Conservation (phyloP, 2,329 filamentous ascomycete species). For the Verticillium nonalfalfae region DNA sequence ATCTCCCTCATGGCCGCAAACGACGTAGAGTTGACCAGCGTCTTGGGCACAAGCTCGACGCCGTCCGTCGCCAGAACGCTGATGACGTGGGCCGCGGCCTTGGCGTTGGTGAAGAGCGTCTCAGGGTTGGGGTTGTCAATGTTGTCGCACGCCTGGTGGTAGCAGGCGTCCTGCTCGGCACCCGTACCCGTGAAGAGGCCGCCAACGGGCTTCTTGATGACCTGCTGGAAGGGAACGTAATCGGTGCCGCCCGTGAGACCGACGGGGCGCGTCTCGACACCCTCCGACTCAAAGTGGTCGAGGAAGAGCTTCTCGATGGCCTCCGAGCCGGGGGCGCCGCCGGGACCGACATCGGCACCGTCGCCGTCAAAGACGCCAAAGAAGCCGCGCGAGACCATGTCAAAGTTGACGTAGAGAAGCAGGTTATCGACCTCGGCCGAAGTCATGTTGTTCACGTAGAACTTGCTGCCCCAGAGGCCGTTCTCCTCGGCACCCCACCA, state of each 20-base stretch:
- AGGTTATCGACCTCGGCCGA: slow-evolving; percentile 23
- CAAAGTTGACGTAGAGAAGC: slow-evolving; percentile 32
- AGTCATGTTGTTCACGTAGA: slow-evolving; percentile 29
- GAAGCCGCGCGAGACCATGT: slow-evolving; percentile 30
- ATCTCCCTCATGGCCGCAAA: background rate
- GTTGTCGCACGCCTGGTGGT: slow-evolving; percentile 29
- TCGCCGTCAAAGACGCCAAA: slow-evolving; percentile 27
- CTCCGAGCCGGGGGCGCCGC: slow-evolving; percentile 23
- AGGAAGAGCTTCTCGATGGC: slow-evolving; percentile 25
- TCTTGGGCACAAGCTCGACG: slow-evolving; percentile 12
- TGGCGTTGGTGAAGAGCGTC: slow-evolving; percentile 24
- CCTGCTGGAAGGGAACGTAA: slow-evolving; percentile 52
- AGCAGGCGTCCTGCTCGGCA: slow-evolving; percentile 28
- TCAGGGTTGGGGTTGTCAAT: slow-evolving; percentile 29
- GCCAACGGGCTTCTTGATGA: slow-evolving; percentile 43
- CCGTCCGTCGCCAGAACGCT: slow-evolving; percentile 5
- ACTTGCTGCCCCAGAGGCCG: slow-evolving; percentile 26
- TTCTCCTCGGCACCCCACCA: slow-evolving; percentile 41
- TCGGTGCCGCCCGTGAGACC: slow-evolving; percentile 44
- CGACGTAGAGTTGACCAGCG: background rate
- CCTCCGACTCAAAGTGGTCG: slow-evolving; percentile 22
- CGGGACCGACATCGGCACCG: slow-evolving; percentile 27
- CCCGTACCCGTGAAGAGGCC: slow-evolving; percentile 57
- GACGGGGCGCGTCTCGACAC: slow-evolving; percentile 20
- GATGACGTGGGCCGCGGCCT: slow-evolving; percentile 11